A percentile compares a stretch with the other conserved stretches of the same genome.
Evolutionary conservation across 495 filamentous ascomycete genomes (phyloP).

Genomic region (Penicillium macrosclerotiorum): DNA sequence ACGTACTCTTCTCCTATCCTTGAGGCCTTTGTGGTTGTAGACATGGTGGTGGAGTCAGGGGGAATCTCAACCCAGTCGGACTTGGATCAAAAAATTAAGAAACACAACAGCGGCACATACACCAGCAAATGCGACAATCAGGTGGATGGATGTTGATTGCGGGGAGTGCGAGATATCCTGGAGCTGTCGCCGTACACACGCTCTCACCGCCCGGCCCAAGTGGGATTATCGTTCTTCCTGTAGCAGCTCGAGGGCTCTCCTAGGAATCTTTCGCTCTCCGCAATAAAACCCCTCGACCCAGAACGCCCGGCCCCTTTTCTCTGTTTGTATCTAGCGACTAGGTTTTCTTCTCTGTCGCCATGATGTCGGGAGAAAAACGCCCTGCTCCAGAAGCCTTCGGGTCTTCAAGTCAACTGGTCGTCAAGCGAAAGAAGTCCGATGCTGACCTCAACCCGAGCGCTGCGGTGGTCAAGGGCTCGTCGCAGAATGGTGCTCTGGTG

Average conservation of each 20-base stretch:
- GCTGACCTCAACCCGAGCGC: constrained; percentile 61
- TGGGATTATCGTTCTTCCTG: constrained; percentile 34
- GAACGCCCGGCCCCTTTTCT: background rate
- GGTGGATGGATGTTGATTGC: constrained; percentile 20
- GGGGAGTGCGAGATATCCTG: constrained; percentile 23
- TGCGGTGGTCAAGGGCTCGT: constrained; percentile 62
- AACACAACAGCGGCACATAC: background rate
- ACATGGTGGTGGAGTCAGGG: too few species aligned
- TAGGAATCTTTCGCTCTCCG: constrained; percentile 22
- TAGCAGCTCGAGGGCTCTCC: constrained; percentile 17
- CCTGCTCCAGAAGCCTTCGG: constrained; percentile 78
- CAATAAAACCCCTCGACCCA: constrained; percentile 1
- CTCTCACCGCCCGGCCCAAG: constrained; percentile 23
- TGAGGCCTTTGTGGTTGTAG: constrained; percentile 78
- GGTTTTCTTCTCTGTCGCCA: constrained; percentile 8
- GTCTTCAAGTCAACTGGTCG: constrained; percentile 69
- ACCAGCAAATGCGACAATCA: constrained; percentile 12
- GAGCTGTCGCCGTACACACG: constrained; percentile 21
- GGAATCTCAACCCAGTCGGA: too few species aligned
- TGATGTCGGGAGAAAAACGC: constrained; percentile 87
- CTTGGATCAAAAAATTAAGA: too few species aligned
- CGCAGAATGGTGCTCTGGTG: constrained; percentile 71
- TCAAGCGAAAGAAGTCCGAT: constrained; percentile 82
- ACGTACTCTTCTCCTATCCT: constrained; percentile 97
- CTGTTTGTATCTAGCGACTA: background rate